Conservation (phyloP, 164 flowering plant genomes). For the Magnolia officinalis region DNA sequence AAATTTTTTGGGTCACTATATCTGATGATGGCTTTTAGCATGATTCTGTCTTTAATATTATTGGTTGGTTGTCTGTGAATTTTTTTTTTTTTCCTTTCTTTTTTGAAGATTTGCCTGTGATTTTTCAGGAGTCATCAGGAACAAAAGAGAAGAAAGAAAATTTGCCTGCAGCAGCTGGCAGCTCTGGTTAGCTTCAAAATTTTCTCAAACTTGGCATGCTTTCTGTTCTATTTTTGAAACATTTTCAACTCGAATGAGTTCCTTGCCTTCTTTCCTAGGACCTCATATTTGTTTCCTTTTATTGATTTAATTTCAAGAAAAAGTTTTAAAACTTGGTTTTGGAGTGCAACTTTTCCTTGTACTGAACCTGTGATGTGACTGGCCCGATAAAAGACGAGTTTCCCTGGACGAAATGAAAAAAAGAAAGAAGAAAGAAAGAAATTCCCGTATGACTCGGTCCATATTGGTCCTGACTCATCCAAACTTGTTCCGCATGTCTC, state of each 20-base stretch:
- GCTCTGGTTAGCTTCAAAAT: slow-evolving; percentile 48
- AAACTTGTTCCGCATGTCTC: background rate
- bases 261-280: background rate
- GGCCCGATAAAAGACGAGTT: background rate
- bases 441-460: background rate
- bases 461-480: background rate
- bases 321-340: background rate
- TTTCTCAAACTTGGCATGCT: slow-evolving; percentile 5
- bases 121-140: slow-evolving; percentile 53
- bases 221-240: background rate
- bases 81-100: background rate
- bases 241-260: background rate
- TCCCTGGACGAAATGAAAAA: background rate
- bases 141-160: slow-evolving; percentile 27
- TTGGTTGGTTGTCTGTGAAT: background rate
- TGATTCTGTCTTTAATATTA: background rate
- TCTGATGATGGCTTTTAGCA: too few relatives aligned
- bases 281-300: background rate
- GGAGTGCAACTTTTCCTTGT: background rate
- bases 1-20: background rate
- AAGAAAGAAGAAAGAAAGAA: background rate
- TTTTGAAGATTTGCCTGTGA: background rate
- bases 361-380: background rate
- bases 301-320: background rate
- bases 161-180: slow-evolving; percentile 34